Evolutionary conservation across 805 yeast species (phyloP).

Genomic region (Nakazawaea laoshanensis): DNA sequence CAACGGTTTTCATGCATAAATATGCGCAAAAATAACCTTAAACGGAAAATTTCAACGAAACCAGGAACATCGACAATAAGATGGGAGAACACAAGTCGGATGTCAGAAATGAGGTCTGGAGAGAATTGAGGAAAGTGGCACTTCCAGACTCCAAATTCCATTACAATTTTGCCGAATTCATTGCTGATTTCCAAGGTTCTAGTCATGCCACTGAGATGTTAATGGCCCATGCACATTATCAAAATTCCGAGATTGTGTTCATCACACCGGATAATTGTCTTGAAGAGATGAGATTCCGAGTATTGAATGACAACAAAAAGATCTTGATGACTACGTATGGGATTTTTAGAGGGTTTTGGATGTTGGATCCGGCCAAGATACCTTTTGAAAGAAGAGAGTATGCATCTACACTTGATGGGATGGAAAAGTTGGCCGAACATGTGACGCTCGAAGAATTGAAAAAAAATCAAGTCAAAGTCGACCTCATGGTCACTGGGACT

Average conservation of each 20-base stretch:
- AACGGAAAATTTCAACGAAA: neutral
- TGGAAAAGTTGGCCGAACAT: conserved; percentile 18
- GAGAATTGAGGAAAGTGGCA: conserved; percentile 20
- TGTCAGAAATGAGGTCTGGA: conserved; percentile 19
- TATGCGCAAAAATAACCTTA: neutral
- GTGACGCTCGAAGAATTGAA: conserved; percentile 14
- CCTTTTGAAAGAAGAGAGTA: conserved; percentile 14
- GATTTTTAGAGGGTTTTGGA: conserved; percentile 20
- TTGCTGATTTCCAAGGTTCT: conserved; percentile 23
- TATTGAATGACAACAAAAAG: conserved; percentile 17
- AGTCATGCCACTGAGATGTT: conserved; percentile 15
- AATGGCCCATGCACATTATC: conserved; percentile 12
- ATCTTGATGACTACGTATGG: conserved; percentile 23
- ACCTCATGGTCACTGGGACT: conserved; percentile 22
- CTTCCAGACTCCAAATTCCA: conserved; percentile 22
- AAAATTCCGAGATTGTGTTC: conserved; percentile 14
- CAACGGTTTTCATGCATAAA: too few relatives aligned
- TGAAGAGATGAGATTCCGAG: conserved; percentile 18
- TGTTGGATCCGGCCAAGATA: conserved; percentile 17
- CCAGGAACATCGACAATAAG: neutral
- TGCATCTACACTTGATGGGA: conserved; percentile 22
- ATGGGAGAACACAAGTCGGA: conserved; percentile 15
- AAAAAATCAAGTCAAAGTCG: conserved; percentile 13
- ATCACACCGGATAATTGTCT: conserved; percentile 24
- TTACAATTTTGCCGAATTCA: conserved; percentile 22